Percentiles rank a stretch among this genome's conserved stretches.
Evolutionary conservation across 805 yeast species (phyloP).

Genomic region (Saccharomycopsis capsularis): DNA sequence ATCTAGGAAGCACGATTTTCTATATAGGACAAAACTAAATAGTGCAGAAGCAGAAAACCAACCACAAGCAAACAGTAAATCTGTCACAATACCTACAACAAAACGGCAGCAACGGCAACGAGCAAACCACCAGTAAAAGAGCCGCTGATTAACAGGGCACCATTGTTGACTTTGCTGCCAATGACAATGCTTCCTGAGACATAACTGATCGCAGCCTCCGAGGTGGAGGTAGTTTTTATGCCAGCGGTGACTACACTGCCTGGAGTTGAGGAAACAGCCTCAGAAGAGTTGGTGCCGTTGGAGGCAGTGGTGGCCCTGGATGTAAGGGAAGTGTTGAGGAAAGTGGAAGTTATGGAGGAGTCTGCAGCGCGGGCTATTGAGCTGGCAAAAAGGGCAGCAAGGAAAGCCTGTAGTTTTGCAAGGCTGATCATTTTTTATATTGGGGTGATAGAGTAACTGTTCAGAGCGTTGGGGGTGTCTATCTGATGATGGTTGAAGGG

Average conservation of each 20-base stretch:
- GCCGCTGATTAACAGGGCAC: neutral
- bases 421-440: neutral
- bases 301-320: too few species aligned
- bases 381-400: neutral
- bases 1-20: too few species aligned
- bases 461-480: too few species aligned
- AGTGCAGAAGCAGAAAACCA: too few species aligned
- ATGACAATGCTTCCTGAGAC: slow-evolving; percentile 12
- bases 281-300: neutral
- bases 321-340: slow-evolving; percentile 9
- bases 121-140: neutral
- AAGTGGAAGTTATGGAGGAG: slow-evolving; percentile 1
- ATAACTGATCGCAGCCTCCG: neutral
- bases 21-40: too few species aligned
- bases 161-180: slow-evolving; percentile 5
- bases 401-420: neutral
- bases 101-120: slow-evolving; percentile 1
- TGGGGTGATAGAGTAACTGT: too few species aligned
- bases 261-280: too few species aligned
- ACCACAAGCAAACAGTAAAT: too few species aligned
- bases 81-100: too few species aligned
- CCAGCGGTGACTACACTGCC: too few species aligned
- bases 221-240: neutral
- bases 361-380: neutral
- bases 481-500: too few species aligned